Base-by-base conservation (phyloP, 1,139 yeast species). In the Diutina sp. region DNA sequence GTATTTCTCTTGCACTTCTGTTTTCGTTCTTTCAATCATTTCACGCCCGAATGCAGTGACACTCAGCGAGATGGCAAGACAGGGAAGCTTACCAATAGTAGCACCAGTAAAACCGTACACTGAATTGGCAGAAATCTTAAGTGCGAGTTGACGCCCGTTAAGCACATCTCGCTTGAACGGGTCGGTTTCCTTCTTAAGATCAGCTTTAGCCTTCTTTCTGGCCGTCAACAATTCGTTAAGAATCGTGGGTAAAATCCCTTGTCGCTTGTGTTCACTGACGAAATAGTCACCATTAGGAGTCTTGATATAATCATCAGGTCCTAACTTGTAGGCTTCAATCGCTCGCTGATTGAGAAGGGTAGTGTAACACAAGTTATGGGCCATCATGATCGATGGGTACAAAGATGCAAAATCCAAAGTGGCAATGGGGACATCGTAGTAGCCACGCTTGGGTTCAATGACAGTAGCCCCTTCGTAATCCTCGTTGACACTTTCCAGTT, bases 21-120 rank as follows among this genome's bases (percentile, higher is more conserved):
- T 77, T 65, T 91, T 93, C 0, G 99, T 93, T 63, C 82, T 77
- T 71, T 93, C 97, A 73, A 95, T 95, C 99, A 95, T 95, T 58
- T 81, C 87, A 74, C 99, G 85, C 59, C 99, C 99, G 72, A 86
- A 95, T 0, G 99, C 86, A 1, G 99, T 95, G 53, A 86, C 93
- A 0, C 97, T 90, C 0, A 98, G 90, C 0, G 99, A 95, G 58
- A 95, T 95, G 1, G 96, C 96, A 60, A 95, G 76, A 73, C 99
- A 95, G 0, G 99, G 99, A 57, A 95, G 77, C 65, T 93, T 93
- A 58, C 99, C 99, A 56, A 91, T 85, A 0, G 98, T 93, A 2
- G 99, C 99, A 71, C 99, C 99, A 0, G 99, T 95, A 69, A 95
- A 95, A 55, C 99, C 99, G 69, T 95, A 95, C 4, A 95, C 99